Percentiles rank a stretch among this genome's conserved stretches.
These are phyloP conservation scores for Colletotrichum melonis DNA, from an alignment of 2,329 filamentous ascomycete species.

Conservation along the genomic window DNA sequence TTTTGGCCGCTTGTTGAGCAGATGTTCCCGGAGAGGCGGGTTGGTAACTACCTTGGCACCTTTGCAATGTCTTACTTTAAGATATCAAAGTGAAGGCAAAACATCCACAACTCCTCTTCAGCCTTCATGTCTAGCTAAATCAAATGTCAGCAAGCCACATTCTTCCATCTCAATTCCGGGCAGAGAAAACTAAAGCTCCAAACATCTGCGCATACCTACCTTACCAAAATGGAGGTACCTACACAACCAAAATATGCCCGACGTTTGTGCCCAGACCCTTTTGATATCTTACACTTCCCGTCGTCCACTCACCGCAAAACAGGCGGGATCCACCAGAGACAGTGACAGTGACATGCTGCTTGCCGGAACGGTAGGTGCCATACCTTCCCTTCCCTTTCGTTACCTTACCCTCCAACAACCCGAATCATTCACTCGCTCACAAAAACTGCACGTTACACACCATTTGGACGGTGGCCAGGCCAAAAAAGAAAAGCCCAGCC, in stretches of 20 bases:
- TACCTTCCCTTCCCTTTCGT: neutral
- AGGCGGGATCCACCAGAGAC: neutral
- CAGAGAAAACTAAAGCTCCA: neutral
- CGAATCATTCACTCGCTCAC: neutral
- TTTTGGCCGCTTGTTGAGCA: neutral
- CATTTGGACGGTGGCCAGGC: neutral
- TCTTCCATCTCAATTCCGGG: neutral
- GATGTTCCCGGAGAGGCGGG: neutral
- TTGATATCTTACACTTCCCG: neutral
- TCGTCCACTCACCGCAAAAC: conserved; percentile 26
- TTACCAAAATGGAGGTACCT: neutral
- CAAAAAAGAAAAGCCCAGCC: neutral
- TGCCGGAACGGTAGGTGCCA: neutral
- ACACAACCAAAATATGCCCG: neutral
- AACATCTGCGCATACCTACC: neutral
- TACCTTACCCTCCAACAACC: neutral
- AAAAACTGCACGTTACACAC: neutral
- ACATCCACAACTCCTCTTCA: neutral
- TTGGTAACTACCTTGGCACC: neutral
- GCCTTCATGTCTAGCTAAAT: neutral
- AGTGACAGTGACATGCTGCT: neutral
- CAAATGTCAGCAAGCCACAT: neutral
- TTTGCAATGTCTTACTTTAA: neutral
- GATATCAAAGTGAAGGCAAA: neutral
- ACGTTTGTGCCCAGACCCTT: conserved; percentile 6